These are phyloP conservation scores for Pharnaceum exiguum DNA, from an alignment of 148 eudicot species.

Conservation along the genomic window DNA sequence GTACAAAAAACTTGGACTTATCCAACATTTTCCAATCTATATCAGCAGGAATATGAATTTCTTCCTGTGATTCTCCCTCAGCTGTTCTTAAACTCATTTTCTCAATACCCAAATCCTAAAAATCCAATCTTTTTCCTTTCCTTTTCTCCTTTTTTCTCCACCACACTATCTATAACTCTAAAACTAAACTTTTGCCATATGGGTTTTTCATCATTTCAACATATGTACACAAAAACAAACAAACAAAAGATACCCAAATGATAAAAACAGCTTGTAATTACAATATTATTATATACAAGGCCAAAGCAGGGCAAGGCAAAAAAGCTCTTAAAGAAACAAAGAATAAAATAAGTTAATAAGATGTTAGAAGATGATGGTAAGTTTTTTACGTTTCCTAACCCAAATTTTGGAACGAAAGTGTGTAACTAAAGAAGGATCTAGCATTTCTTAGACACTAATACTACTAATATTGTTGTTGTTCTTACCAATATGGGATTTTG, in stretches of 20 bases:
- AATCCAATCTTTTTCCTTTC: too few relatives aligned
- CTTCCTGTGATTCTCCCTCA: constrained; percentile 54
- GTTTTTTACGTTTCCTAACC: constrained; percentile 60
- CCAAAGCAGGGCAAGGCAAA: constrained; percentile 4
- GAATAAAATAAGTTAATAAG: neutral
- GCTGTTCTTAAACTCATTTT: constrained; percentile 77
- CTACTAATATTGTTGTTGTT: neutral
- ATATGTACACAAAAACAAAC: constrained; percentile 2
- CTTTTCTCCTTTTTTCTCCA: neutral
- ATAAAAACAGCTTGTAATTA: neutral
- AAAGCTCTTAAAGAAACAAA: neutral
- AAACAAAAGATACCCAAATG: neutral
- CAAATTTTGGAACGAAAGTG: constrained; percentile 39
- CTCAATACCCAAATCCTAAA: too few relatives aligned
- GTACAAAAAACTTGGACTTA: constrained; percentile 74
- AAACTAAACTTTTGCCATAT: too few relatives aligned
- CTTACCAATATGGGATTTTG: constrained; percentile 11
- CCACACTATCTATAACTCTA: too few relatives aligned
- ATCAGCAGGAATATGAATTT: constrained; percentile 72
- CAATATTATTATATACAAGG: constrained; percentile 2
- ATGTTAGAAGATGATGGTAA: neutral
- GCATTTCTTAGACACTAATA: constrained; percentile 25
- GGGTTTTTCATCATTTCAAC: neutral
- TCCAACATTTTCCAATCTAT: constrained; percentile 93
- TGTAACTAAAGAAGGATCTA: constrained; percentile 38